These are phyloP conservation scores for Stropharia rugosoannulata DNA, from an alignment of 768 basidiomycete genomes.

Conservation along the genomic window DNA sequence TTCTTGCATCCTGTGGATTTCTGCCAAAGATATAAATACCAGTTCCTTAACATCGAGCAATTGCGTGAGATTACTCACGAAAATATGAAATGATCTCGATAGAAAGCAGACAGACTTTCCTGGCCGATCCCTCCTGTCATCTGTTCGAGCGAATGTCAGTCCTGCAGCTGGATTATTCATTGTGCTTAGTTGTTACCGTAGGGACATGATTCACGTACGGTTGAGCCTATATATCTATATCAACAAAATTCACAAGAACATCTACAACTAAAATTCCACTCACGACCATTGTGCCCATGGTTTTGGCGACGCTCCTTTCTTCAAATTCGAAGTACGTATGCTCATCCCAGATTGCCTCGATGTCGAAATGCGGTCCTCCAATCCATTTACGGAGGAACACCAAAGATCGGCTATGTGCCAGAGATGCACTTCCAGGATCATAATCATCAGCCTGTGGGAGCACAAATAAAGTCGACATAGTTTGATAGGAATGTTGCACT, in stretches of 20 bases:
- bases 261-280: slow-evolving; percentile 15
- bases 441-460: slow-evolving; percentile 41
- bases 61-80: slow-evolving; percentile 28
- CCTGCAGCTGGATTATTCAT: background rate
- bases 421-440: slow-evolving; percentile 37
- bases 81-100: slow-evolving; percentile 57
- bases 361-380: slow-evolving; percentile 52
- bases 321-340: slow-evolving; percentile 57
- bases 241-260: background rate
- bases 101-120: slow-evolving; percentile 47
- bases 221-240: slow-evolving; percentile 35
- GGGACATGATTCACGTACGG: slow-evolving; percentile 63
- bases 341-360: slow-evolving; percentile 63
- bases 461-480: slow-evolving; percentile 38
- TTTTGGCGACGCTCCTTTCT: slow-evolving; percentile 46
- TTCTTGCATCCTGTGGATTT: slow-evolving; percentile 44
- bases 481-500: slow-evolving; percentile 28
- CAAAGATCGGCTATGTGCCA: slow-evolving; percentile 46
- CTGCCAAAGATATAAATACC: slow-evolving; percentile 20
- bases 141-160: slow-evolving; percentile 21
- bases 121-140: slow-evolving; percentile 59
- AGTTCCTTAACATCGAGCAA: background rate
- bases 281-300: slow-evolving; percentile 59
- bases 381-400: slow-evolving; percentile 44
- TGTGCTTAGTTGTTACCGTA: slow-evolving; percentile 32